Base-by-base conservation (phyloP, 345 rosid genomes). In the Carallia pectinifolia region DNA sequence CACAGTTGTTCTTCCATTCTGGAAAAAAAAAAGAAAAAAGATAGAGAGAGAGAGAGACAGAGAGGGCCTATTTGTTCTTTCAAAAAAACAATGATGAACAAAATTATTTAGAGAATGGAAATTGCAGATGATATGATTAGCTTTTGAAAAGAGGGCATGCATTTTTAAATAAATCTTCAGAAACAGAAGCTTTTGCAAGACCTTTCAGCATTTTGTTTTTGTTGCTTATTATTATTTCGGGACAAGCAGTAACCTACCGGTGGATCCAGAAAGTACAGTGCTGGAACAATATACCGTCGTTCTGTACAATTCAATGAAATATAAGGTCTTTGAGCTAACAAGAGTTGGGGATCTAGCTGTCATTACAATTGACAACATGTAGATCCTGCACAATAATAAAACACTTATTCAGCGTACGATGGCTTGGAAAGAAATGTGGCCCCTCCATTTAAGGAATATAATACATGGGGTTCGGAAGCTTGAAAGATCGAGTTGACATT, bases 391-490 rank as follows among this genome's bases (percentile, higher is more conserved):
- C 38, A 53, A 29, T 62, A 23, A n/a, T 48, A 31, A 17, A n/a
- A 70, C 6, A 34, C 56, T 68, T 68, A 61, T 38, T 53, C 9
- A 39, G 36, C 6, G 23, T 9, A 39, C 48, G 7, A 39, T 53
- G 39, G 23, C 53, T 33, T 23, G 27, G n/a, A 15, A 67, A 71
- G 29, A 50, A 13, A 53, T 30, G 1, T 40, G 31, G n/a, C 15
- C 6, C 15, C 5, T 18, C 19, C 50, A 44, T 3, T 63, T 30
- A 74, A 37, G 61, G 69, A 33, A 89, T 91, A 62, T 82, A 86
- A 72, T 94, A 91, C 93, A 95, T 88, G 17, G 97, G 97, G 78
- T 95, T 94, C 0, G 97, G 92, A 62, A 90, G 82, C 83, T 95
- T 92, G 82, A 92, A 95, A 3, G 97, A 91, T 19, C 97, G 89